These are phyloP conservation scores for Cicer arietinum DNA, from an alignment of 306 rosid genomes.

Conservation along the genomic window DNA sequence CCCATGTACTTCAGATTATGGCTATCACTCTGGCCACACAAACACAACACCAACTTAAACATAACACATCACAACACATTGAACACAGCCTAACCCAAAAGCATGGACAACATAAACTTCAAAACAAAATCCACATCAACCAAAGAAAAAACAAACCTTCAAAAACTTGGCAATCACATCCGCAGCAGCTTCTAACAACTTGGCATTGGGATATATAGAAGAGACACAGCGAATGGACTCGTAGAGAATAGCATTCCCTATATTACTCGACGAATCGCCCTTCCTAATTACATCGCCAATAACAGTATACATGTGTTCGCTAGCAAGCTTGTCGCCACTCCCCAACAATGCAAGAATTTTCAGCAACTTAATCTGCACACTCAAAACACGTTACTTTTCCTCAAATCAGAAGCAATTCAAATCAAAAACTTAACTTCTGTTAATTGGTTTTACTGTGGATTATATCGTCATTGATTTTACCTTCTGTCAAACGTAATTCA, in stretches of 20 bases:
- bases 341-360: constrained; percentile 87
- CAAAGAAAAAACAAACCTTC: constrained; percentile 62
- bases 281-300: constrained; percentile 81
- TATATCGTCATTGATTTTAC: constrained; percentile 2
- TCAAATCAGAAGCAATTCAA: constrained; percentile 31
- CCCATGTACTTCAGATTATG: constrained; percentile 99
- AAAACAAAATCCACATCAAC: constrained; percentile 22
- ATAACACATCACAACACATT: background rate
- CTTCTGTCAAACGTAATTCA: background rate
- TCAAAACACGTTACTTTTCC: constrained; percentile 13
- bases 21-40: constrained; percentile 81
- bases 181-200: constrained; percentile 83
- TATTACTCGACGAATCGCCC: constrained; percentile 77
- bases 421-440: background rate
- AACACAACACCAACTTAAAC: background rate
- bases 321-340: constrained; percentile 84
- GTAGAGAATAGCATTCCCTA: constrained; percentile 93
- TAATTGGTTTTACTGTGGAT: background rate
- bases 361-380: constrained; percentile 82
- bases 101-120: constrained; percentile 2
- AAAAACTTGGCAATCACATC: constrained; percentile 88
- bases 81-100: constrained; percentile 4
- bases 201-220: constrained; percentile 74
- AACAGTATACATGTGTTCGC: constrained; percentile 88
- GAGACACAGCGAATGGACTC: constrained; percentile 84